A percentile compares a stretch with the other conserved stretches of the same genome.
Conservation (phyloP, 1,284 basidiomycete species). For the Boletellus deceptivus region DNA sequence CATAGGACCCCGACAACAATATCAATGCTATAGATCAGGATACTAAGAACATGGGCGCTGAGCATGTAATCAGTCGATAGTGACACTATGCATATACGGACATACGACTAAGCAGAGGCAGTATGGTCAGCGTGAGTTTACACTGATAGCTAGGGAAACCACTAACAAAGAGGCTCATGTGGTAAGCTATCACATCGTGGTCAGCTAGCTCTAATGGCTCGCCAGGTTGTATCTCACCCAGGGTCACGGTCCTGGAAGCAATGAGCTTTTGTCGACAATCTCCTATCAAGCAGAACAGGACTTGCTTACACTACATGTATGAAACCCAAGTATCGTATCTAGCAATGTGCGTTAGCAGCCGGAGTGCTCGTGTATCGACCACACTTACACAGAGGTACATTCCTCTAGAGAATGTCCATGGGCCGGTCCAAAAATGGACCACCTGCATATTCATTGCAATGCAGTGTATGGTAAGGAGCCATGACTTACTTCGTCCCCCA, state of each 20-base stretch:
- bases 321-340: constrained; percentile 25
- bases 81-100: not conserved
- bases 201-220: no score
- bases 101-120: constrained; percentile 8
- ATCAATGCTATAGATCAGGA: constrained; percentile 1
- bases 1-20: constrained; percentile 5
- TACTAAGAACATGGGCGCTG: not conserved
- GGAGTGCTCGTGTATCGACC: not conserved
- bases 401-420: constrained; percentile 13
- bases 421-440: constrained; percentile 14
- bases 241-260: constrained; percentile 2
- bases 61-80: not conserved
- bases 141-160: not conserved
- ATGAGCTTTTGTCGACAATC: not conserved
- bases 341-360: constrained; percentile 1
- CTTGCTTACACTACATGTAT: constrained; percentile 13
- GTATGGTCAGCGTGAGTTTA: not conserved
- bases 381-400: constrained; percentile 16
- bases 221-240: constrained; percentile 7
- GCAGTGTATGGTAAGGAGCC: not conserved
- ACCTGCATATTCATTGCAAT: constrained; percentile 2
- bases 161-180: constrained; percentile 2
- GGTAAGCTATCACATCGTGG: not conserved
- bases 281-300: not conserved
- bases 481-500: constrained; percentile 15